These are phyloP conservation scores for Naegleria gruberi DNA, from an alignment of 208 protist species.

Conservation along the genomic window DNA sequence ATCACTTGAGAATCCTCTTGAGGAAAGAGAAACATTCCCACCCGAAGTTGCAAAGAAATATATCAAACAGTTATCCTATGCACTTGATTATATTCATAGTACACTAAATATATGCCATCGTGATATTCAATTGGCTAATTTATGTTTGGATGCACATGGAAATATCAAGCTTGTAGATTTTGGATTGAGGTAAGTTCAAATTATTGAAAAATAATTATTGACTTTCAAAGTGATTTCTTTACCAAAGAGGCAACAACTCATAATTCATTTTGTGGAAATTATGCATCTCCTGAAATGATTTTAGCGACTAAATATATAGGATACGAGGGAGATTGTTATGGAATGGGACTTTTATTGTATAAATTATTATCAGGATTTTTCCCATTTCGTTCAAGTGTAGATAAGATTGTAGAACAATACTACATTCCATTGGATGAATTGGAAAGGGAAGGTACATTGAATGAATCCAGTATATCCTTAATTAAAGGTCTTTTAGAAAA, in stretches of 20 bases:
- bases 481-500: background rate
- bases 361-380: background rate
- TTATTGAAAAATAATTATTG: background rate
- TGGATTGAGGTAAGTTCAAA: background rate
- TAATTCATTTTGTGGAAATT: background rate
- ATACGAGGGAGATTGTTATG: background rate
- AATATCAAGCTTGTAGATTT: slow-evolving; percentile 1
- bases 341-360: background rate
- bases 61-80: background rate
- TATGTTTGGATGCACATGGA: background rate
- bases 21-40: background rate
- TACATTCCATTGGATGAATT: slow-evolving; percentile 2
- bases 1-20: background rate
- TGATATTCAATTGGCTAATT: background rate
- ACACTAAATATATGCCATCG: background rate
- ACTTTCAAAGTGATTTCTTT: background rate
- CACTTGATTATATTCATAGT: background rate
- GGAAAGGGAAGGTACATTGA: background rate
- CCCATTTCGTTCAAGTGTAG: background rate
- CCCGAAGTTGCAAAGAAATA: background rate
- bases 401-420: background rate
- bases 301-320: background rate
- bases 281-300: slow-evolving; percentile 12
- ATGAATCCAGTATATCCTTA: background rate
- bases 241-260: background rate